These are phyloP conservation scores for Epichloe sp. DNA, from an alignment of 2,329 filamentous ascomycete species.

Conservation along the genomic window DNA sequence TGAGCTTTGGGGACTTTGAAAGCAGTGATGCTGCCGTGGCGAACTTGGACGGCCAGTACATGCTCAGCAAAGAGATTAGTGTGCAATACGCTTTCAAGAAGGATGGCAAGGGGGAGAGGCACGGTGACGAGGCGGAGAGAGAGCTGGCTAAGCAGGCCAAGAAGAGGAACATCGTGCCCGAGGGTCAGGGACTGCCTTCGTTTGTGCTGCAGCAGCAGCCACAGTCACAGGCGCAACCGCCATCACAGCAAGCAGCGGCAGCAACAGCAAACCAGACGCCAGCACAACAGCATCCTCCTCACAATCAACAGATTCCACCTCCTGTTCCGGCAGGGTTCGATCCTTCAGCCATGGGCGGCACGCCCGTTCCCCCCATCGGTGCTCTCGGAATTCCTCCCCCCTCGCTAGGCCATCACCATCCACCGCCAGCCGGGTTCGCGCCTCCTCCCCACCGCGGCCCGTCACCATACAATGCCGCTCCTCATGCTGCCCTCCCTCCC, in stretches of 20 bases:
- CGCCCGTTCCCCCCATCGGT: conserved; percentile 4
- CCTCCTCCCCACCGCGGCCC: conserved; percentile 19
- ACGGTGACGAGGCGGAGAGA: conserved; percentile 87
- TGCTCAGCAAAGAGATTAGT: conserved; percentile 91
- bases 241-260: neutral
- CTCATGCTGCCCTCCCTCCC: conserved; percentile 8
- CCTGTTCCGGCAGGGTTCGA: conserved; percentile 22
- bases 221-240: conserved; percentile 1
- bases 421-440: conserved; percentile 24
- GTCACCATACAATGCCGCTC: conserved; percentile 20
- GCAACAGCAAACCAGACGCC: conserved; percentile 8
- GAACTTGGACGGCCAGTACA: conserved; percentile 91
- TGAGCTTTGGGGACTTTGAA: conserved; percentile 87
- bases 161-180: conserved; percentile 82
- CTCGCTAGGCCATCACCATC: conserved; percentile 7
- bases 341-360: conserved; percentile 16
- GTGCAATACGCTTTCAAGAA: conserved; percentile 99
- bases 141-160: conserved; percentile 85
- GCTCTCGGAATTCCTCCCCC: conserved; percentile 12
- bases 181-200: conserved; percentile 61
- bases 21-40: conserved; percentile 81
- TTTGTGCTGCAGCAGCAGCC: conserved; percentile 43
- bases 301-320: conserved; percentile 9
- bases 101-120: conserved; percentile 91
- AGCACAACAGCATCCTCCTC: conserved; percentile 13